Base-by-base conservation (phyloP, 2,329 filamentous ascomycete species). In the Xylariaceae sp. region DNA sequence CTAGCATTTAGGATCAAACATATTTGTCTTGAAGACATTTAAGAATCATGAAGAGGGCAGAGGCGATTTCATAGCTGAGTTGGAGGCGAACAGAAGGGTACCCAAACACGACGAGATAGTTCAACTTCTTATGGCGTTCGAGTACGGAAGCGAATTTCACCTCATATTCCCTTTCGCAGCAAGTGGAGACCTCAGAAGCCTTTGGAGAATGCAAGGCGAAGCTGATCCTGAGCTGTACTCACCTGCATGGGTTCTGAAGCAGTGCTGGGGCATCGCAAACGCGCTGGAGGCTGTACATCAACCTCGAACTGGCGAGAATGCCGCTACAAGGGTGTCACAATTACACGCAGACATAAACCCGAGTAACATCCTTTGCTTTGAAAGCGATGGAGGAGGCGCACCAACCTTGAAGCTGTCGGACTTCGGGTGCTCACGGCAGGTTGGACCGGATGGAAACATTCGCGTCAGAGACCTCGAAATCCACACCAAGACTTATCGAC, bases 341-440 rank as follows among this genome's bases (percentile, higher is more conserved):
- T 19, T 42, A 14, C 52, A 52, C 32, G 47, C 39, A 17, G 52
- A 54, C 17, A 42, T 52, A 34, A 54, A 54, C 19, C 27, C 52
- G 5, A 36, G 32, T 2, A 54, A 54, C 25, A 54, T 52, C 33
- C 46, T 54, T 17, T 54, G 52, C 37, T 54, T 48, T 32, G 33
- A 47, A 29, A 8, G 39, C 7, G 25, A 20, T 2, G 43, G 33
- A 17, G 5, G 19, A 10, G 10, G 17, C 12, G 40, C 45, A 22
- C 40, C 40, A 5, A 37, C 21, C 6, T 37, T 54, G 5, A 54
- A 50, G 21, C 47, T 52, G 5, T 37, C 52, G 16, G 52, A 54
- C 27, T 50, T 54, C 17, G 49, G 52, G 4, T 16, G 35, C 22
- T 39, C 52, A 10, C 36, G 16, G 12, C 29, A 27, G n/a, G 46